These are phyloP conservation scores for Monosporozyma siamensis DNA, from an alignment of 805 yeast species.

Conservation along the genomic window DNA sequence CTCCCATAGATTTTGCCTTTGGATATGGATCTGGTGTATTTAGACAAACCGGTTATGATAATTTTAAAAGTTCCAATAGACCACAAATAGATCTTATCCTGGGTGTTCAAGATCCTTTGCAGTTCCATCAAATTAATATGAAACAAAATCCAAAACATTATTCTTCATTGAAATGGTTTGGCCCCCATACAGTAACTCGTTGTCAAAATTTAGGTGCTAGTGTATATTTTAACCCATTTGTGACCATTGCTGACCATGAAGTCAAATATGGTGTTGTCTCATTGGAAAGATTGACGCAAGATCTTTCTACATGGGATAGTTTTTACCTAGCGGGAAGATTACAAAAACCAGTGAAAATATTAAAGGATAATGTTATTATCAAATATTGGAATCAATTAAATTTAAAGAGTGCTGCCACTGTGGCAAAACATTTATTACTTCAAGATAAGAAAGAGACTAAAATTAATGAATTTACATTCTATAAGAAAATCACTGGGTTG, in stretches of 20 bases:
- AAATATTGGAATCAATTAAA: constrained; percentile 66
- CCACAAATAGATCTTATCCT: constrained; percentile 83
- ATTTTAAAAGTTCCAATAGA: constrained; percentile 20
- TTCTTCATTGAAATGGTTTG: constrained; percentile 54
- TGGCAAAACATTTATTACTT: constrained; percentile 35
- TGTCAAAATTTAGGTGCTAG: constrained; percentile 77
- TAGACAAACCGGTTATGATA: constrained; percentile 50
- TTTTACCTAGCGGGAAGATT: constrained; percentile 86
- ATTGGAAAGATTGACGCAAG: constrained; percentile 48
- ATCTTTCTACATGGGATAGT: constrained; percentile 75
- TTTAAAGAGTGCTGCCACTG: constrained; percentile 63
- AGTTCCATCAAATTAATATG: constrained; percentile 72
- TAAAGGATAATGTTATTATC: constrained; percentile 55
- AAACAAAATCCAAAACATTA: constrained; percentile 65
- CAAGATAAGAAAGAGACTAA: constrained; percentile 27
- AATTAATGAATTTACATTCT: constrained; percentile 58
- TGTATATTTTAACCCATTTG: constrained; percentile 88
- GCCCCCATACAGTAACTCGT: constrained; percentile 45
- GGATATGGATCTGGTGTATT: constrained; percentile 96
- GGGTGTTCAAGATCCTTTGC: constrained; percentile 63
- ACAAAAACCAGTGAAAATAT: constrained; percentile 83
- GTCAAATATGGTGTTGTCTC: constrained; percentile 87
- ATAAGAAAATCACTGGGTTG: constrained; percentile 64
- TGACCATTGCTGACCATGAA: constrained; percentile 45
- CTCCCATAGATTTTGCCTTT: constrained; percentile 71